Percentiles rank a stretch among this genome's conserved stretches.
phyloP scores from a whole-genome alignment of 2,329 filamentous ascomycete species.

The Rhynchosporium graminicola region DNA sequence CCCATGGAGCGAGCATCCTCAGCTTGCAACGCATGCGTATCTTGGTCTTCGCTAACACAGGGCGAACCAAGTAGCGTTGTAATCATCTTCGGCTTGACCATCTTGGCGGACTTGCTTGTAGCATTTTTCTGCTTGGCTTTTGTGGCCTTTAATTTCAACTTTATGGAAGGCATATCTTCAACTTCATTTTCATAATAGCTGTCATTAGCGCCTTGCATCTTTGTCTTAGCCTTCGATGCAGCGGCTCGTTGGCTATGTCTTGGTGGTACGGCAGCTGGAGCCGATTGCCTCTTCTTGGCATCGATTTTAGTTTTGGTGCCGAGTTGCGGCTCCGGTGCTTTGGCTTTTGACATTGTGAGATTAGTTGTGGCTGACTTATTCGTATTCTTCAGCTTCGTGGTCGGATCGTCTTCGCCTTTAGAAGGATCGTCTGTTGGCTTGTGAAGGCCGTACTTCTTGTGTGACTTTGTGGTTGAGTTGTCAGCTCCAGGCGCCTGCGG shows the following conservation, averaged over 20 bases:
- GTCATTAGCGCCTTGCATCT: conserved; percentile 11
- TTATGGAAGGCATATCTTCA: neutral
- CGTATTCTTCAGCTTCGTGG: neutral
- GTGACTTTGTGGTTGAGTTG: neutral
- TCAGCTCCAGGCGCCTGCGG: neutral
- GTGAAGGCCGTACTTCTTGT: conserved; percentile 2
- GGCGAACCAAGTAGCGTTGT: neutral
- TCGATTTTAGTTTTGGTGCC: conserved; percentile 1
- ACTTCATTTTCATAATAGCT: conserved; percentile 11
- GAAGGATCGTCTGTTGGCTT: neutral
- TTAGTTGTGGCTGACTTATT: neutral
- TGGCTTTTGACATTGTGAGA: neutral
- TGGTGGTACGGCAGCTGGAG: conserved; percentile 6
- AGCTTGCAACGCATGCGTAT: conserved; percentile 2
- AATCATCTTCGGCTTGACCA: too few relatives aligned
- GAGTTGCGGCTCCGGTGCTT: neutral
- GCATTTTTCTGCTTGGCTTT: neutral
- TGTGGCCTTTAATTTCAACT: neutral
- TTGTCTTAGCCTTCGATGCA: conserved; percentile 18
- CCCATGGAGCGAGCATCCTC: conserved; percentile 3
- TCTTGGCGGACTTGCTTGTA: neutral
- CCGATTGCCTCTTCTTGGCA: conserved; percentile 19
- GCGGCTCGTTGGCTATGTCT: conserved; percentile 21
- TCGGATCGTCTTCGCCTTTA: neutral
- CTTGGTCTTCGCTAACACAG: neutral